Evolutionary conservation across 495 filamentous ascomycete species (phyloP), one percentile per base, ranked within the genome.

Genomic region (Bryoglossum gracile): DNA sequence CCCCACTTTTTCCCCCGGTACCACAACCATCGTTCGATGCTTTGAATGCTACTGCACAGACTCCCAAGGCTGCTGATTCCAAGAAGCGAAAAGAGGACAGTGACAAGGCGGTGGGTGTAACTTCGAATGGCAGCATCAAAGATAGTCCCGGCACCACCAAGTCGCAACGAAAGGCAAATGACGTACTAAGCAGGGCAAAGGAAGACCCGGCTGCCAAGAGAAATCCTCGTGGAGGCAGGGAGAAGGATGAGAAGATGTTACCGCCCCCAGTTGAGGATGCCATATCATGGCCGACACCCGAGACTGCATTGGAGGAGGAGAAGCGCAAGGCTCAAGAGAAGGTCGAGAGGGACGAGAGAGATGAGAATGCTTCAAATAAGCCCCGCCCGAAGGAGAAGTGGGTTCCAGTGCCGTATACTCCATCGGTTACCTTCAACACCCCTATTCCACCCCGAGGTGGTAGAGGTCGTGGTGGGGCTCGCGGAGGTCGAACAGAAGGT

Each of bases 221-320:
- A 53, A 50, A 54, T 18, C 67, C 72, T n/a, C 67, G 74, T 30
- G 70, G 67, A n/a, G 65, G 60, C 39, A 70, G 73, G 43, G 78
- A 79, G 35, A 74, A 69, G 51, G 72, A 75, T 21, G 70, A 69
- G 14, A 71, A 72, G 50, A 49, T 61, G 14, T 40, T 75, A 13
- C 70, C 80, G 34, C 75, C 82, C 11, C 75, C 82, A 3, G 83
- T 84, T 28, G 84, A 77, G 43, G 87, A 94, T 65, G 72, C 84
- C 32, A 70, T 76, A 23, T 81, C 80, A 23, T 98, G 92, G 92
- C 92, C 92, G 16, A 95, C 92, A 8, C 89, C 89, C 1, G 84
- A 95, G 46, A 82, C 75, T 36, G 87, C 84, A 2, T 74, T 84
- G 25, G 80, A 81, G 32, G 80, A 84, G 50, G 83, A 85, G 51